These are phyloP conservation scores for Aspergillus heteromorphus DNA, from an alignment of 495 filamentous ascomycete genomes.

Conservation along the genomic window DNA sequence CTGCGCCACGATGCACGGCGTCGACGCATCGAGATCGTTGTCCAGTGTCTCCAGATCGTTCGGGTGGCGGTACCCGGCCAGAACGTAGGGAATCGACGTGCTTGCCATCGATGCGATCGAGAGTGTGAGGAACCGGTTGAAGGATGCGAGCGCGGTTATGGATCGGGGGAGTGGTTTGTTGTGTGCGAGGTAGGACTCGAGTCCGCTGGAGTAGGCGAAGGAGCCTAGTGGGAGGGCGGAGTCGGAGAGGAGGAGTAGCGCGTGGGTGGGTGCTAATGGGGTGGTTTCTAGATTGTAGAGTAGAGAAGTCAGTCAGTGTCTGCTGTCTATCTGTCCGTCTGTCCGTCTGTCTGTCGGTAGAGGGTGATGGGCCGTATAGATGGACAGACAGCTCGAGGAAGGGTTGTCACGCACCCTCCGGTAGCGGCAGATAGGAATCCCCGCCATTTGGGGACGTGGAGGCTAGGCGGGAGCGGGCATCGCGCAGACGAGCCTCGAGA, in stretches of 20 bases:
- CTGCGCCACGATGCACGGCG: constrained; percentile 80
- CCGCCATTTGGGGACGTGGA: constrained; percentile 3
- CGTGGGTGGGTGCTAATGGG: constrained; percentile 46
- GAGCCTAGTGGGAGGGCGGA: constrained; percentile 92
- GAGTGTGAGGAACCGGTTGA: constrained; percentile 70
- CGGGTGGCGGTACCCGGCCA: constrained; percentile 67
- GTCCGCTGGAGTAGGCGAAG: constrained; percentile 91
- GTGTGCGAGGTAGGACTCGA: constrained; percentile 93
- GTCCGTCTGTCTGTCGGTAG: neutral
- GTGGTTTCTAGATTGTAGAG: neutral
- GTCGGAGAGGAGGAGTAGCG: constrained; percentile 88
- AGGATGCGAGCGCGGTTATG: constrained; percentile 37
- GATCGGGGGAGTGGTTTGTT: constrained; percentile 42
- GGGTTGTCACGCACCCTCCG: constrained; percentile 1
- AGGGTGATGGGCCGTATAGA: neutral
- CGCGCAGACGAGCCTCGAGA: constrained; percentile 43
- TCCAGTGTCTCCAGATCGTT: constrained; percentile 56
- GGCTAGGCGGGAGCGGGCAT: constrained; percentile 26
- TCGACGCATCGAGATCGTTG: constrained; percentile 79
- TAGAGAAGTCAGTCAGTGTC: neutral
- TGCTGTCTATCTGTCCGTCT: neutral
- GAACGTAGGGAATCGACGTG: constrained; percentile 78
- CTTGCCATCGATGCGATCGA: constrained; percentile 73
- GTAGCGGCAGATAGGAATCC: constrained; percentile 4
- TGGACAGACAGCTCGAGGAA: neutral